Percentiles rank a stretch among this genome's conserved stretches.
Evolutionary conservation across 805 yeast genomes (phyloP).

Genomic region (Metschnikowia dekortorum): DNA sequence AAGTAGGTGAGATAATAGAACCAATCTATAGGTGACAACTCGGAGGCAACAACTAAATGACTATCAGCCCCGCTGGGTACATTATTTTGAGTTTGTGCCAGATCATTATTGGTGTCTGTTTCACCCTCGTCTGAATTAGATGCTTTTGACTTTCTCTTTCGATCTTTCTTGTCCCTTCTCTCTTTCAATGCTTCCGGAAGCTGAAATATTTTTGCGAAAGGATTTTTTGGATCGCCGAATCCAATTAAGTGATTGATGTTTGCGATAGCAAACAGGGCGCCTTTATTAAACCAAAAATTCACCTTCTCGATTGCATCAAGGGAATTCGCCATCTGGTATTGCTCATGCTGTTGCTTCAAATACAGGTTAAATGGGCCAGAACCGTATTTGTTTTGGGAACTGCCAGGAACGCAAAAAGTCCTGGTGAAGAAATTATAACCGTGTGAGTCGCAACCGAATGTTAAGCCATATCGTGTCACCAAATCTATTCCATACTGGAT

Average conservation of each 20-base stretch:
- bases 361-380: constrained; percentile 19
- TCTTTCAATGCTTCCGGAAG: constrained; percentile 69
- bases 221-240: constrained; percentile 70
- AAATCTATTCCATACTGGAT: constrained; percentile 53
- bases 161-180: constrained; percentile 67
- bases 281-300: constrained; percentile 73
- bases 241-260: constrained; percentile 73
- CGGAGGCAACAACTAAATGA: constrained; percentile 30
- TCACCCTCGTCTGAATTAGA: constrained; percentile 11
- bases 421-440: constrained; percentile 59
- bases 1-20: constrained; percentile 49
- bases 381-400: constrained; percentile 27
- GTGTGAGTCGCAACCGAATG: constrained; percentile 64
- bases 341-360: constrained; percentile 24
- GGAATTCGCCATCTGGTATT: constrained; percentile 24
- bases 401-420: constrained; percentile 31
- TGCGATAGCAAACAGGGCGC: constrained; percentile 70
- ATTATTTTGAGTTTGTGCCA: not conserved
- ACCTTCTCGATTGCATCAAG: constrained; percentile 39
- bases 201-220: constrained; percentile 70
- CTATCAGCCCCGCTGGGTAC: constrained; percentile 25
- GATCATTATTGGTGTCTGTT: constrained; percentile 16
- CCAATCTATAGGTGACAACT: constrained; percentile 46
- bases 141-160: constrained; percentile 43
- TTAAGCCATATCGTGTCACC: constrained; percentile 59